Evolutionary conservation across 768 basidiomycete species (phyloP).

Genomic region (Russula olivacea): DNA sequence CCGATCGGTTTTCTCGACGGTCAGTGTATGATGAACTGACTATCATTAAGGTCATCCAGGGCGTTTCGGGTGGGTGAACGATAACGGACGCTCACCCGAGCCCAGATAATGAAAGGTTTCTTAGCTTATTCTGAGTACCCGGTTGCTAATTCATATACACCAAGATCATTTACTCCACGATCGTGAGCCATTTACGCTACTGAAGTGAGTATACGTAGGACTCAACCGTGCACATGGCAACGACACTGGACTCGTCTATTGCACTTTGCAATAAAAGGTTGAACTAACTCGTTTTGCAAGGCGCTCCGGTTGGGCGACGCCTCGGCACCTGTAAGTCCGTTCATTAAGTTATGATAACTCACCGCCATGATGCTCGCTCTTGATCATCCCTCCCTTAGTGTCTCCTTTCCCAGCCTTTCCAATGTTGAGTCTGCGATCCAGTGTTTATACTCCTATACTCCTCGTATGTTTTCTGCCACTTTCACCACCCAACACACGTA

Average conservation of each 20-base stretch:
- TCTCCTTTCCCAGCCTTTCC: too few species aligned
- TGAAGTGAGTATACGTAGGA: slow-evolving; percentile 43
- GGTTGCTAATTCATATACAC: too few species aligned
- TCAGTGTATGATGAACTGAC: slow-evolving; percentile 42
- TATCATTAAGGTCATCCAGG: slow-evolving; percentile 62
- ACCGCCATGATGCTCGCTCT: too few species aligned
- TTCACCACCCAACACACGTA: too few species aligned
- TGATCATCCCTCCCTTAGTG: too few species aligned
- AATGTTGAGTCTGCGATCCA: slow-evolving; percentile 10
- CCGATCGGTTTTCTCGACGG: slow-evolving; percentile 21
- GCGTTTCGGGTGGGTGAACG: slow-evolving; percentile 78
- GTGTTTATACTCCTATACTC: neutral
- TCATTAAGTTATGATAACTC: slow-evolving; percentile 12
- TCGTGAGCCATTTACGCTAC: too few species aligned
- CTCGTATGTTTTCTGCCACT: slow-evolving; percentile 1
- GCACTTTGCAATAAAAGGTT: neutral
- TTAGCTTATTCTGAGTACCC: too few species aligned
- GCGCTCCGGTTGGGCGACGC: too few species aligned
- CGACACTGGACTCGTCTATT: slow-evolving; percentile 55
- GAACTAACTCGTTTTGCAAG: too few species aligned
- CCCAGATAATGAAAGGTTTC: slow-evolving; percentile 77
- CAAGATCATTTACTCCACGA: too few species aligned
- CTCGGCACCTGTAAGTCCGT: too few species aligned
- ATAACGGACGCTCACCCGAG: slow-evolving; percentile 93
- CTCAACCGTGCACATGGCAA: slow-evolving; percentile 70